These are phyloP conservation scores for Bonia amplexicaulis DNA, from an alignment of 176 grass and related monocot species.

Conservation along the genomic window DNA sequence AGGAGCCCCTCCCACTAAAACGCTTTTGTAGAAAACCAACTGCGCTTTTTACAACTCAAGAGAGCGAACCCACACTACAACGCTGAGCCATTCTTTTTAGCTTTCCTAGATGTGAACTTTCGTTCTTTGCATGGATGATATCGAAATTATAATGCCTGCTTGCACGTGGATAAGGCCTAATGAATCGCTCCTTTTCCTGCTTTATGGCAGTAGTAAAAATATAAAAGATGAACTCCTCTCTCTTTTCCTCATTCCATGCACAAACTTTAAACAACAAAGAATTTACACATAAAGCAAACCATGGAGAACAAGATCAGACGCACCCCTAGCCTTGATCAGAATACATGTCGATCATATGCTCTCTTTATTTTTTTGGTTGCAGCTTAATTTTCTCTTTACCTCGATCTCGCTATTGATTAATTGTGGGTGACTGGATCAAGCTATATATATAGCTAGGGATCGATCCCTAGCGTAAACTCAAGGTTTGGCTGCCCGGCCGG, in stretches of 20 bases:
- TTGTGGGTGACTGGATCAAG: neutral
- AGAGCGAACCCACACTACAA: too few relatives aligned
- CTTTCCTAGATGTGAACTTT: neutral
- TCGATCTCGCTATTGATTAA: neutral
- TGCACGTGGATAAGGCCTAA: conserved; percentile 5
- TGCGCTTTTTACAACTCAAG: too few relatives aligned
- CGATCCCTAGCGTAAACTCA: conserved; percentile 53
- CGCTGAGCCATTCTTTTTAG: neutral
- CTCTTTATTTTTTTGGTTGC: neutral
- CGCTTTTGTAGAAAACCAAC: too few relatives aligned
- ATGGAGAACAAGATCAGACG: neutral
- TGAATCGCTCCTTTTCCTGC: neutral
- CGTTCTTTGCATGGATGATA: neutral
- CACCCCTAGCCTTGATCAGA: neutral
- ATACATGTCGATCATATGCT: neutral
- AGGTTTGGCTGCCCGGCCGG: conserved; percentile 36
- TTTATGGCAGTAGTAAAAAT: neutral
- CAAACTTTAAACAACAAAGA: conserved; percentile 2
- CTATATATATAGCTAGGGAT: neutral
- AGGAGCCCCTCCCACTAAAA: too few relatives aligned
- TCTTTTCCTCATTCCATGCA: neutral
- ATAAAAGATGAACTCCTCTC: neutral
- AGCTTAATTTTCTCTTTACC: neutral
- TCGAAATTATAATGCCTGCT: too few relatives aligned
- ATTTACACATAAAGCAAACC: conserved; percentile 8